phyloP scores from a whole-genome alignment of 1,284 basidiomycete genomes.

The Rhizopogon parksii region DNA sequence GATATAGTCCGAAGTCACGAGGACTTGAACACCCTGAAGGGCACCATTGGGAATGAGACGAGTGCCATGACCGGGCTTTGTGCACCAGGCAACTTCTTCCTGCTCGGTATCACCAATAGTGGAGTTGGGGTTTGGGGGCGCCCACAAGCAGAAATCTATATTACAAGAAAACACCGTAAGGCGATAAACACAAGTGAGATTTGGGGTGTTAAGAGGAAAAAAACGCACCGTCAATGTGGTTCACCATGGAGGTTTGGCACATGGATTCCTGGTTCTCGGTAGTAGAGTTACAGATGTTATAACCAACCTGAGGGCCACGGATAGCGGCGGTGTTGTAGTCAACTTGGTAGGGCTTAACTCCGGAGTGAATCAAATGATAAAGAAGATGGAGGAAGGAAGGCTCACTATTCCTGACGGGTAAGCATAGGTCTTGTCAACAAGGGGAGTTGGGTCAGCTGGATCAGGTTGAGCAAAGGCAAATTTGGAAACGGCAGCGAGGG shows the following conservation, averaged over 20 bases:
- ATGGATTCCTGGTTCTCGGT: slow-evolving; percentile 52
- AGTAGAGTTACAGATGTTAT: slow-evolving; percentile 67
- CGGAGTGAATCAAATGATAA: not conserved
- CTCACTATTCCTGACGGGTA: slow-evolving; percentile 46
- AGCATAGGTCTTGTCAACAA: slow-evolving; percentile 44
- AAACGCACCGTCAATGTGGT: slow-evolving; percentile 44
- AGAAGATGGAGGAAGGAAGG: not conserved
- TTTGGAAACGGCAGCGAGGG: slow-evolving; percentile 28
- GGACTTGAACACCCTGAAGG: slow-evolving; percentile 31
- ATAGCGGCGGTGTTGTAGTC: slow-evolving; percentile 40
- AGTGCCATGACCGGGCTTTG: slow-evolving; percentile 33
- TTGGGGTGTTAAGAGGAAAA: not conserved
- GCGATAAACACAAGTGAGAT: not conserved
- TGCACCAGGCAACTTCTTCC: slow-evolving; percentile 66
- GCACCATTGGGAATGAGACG: slow-evolving; percentile 35
- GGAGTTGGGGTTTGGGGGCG: slow-evolving; percentile 37
- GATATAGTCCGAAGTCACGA: slow-evolving; percentile 42
- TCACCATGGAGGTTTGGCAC: slow-evolving; percentile 59
- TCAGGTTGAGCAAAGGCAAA: slow-evolving; percentile 32
- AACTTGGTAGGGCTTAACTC: slow-evolving; percentile 47
- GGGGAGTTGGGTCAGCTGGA: slow-evolving; percentile 36
- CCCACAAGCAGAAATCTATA: slow-evolving; percentile 52
- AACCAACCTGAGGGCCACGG: slow-evolving; percentile 56
- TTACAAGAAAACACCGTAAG: not conserved
- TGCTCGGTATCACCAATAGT: slow-evolving; percentile 58